Evolutionary conservation across 2,329 filamentous ascomycete species (phyloP).

Genomic region (Sordariomycetes sp.): DNA sequence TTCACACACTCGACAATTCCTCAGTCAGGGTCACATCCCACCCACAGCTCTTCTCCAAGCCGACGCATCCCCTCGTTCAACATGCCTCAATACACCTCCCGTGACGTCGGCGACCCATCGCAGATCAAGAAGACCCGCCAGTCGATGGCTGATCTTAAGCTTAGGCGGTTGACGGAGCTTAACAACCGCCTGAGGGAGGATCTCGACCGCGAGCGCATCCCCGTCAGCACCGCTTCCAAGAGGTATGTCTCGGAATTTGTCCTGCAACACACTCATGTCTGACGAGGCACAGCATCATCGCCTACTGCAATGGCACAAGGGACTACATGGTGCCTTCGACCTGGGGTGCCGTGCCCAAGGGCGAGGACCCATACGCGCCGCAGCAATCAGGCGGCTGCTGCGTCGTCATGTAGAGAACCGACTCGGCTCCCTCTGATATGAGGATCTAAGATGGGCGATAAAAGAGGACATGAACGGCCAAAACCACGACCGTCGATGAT

Average conservation of each 20-base stretch:
- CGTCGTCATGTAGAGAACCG: conserved; percentile 67
- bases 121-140: conserved; percentile 90
- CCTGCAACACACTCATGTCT: neutral
- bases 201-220: conserved; percentile 88
- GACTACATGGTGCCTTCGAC: conserved; percentile 98
- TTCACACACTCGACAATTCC: neutral
- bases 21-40: neutral
- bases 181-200: conserved; percentile 95
- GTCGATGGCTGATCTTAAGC: conserved; percentile 97
- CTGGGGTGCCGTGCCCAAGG: conserved; percentile 90
- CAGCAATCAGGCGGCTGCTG: conserved; percentile 92
- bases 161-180: conserved; percentile 89
- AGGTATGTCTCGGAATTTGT: conserved; percentile 46
- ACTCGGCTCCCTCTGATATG: no score
- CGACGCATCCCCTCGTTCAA: no score
- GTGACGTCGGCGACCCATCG: conserved; percentile 57
- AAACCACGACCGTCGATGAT: conserved; percentile 8
- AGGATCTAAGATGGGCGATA: no score
- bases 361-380: conserved; percentile 96
- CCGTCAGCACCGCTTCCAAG: conserved; percentile 85
- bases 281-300: conserved; percentile 64
- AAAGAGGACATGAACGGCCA: conserved; percentile 3
- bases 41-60: neutral
- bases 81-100: conserved; percentile 59
- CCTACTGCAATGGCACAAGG: conserved; percentile 94